Evolutionary conservation across 345 rosid species (phyloP), one percentile per base, ranked within the genome.

Genomic region (Trapa incisa): DNA sequence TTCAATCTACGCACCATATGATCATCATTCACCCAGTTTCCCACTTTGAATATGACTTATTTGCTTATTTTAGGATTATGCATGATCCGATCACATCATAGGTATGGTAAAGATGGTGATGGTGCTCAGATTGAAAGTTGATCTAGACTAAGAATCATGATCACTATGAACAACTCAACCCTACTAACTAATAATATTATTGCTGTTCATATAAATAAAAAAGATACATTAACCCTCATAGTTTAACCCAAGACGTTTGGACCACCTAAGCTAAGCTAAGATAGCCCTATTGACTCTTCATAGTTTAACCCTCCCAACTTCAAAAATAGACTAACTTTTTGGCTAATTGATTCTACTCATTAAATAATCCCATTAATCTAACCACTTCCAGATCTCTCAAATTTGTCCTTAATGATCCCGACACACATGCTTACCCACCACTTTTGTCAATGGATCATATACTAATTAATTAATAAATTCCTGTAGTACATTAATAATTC

Each of bases 371-470:
- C 6, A 11, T 15, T 22, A n/a, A 54, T 54, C 17, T n/a, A 54
- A 54, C 60, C 60, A n/a, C 60, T 22, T n/a, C 33, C 33, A 54
- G 35, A 54, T 54, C 60, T 54, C 60, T 54, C 60, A n/a, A n/a
- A 2, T 54, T 54, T 54, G 0, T n/a, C 60, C 35, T 54, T 54
- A 54, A 54, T 54, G 10, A n/a, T 54, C 60, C 60, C 60, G 35
- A 54, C 60, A 54, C 22, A 0, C 6, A 8, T 41, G 43, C 22
- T 2, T 16, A 3, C n/a, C 35, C 17, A 54, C 60, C 60, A n/a
- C 35, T 35, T 54, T 54, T 54, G 1, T 54, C 35, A 4, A 41
- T 0, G 2, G 3, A 39, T 54, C 29, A 54, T 4, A 53, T n/a
- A 17, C 29, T n/a, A 54, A 54, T 54, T 54, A 54, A n/a, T 54